Conservation (phyloP, 805 yeast genomes). For the Candida morakotiae region DNA sequence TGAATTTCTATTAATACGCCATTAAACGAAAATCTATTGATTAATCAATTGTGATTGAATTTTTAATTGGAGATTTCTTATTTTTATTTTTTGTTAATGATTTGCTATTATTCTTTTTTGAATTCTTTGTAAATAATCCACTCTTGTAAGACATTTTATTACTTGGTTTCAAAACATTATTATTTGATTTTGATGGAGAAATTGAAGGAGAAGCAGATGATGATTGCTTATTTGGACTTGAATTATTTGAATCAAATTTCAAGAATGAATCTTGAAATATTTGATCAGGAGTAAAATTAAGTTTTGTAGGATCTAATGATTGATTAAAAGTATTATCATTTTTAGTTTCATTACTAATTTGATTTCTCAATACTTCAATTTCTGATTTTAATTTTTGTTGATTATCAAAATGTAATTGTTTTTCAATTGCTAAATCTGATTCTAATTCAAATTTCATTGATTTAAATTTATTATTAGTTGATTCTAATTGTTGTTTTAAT, state of each 20-base stretch:
- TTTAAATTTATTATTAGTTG: background rate
- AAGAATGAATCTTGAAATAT: conserved; percentile 4
- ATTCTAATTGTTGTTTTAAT: background rate
- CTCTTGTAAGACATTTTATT: conserved; percentile 5
- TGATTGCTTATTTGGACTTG: background rate
- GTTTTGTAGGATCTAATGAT: background rate
- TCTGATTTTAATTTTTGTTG: background rate
- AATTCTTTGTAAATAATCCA: background rate
- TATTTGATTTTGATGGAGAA: background rate
- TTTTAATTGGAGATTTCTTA: conserved; percentile 1
- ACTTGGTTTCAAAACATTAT: background rate
- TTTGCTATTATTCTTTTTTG: background rate
- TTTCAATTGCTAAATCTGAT: conserved; percentile 6
- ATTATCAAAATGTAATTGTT: conserved; percentile 1
- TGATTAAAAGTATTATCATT: conserved; percentile 1
- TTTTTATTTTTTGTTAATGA: background rate
- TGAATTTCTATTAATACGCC: no score
- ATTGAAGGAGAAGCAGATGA: no score
- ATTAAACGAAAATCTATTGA: no score
- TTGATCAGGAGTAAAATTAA: conserved; percentile 6
- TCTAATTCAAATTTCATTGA: conserved; percentile 5
- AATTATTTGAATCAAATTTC: background rate
- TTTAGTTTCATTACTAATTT: background rate
- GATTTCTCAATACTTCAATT: background rate
- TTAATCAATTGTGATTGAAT: background rate